Conservation (phyloP, 352 stramenopile species). For the Phytophthora litchii region DNA sequence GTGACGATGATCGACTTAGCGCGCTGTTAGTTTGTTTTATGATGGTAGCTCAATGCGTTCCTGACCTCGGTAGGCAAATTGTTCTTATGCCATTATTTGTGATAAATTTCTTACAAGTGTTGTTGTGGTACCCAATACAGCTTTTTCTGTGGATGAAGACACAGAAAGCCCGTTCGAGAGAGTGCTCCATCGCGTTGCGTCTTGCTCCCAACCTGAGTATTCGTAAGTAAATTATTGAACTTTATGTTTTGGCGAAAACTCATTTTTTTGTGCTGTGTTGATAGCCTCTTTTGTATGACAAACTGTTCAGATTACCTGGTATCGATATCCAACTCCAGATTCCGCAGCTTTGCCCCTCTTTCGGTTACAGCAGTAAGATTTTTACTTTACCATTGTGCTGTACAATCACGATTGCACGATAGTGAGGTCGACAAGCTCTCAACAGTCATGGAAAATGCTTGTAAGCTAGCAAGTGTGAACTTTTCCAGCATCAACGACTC, state of each 20-base stretch:
- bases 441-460: conserved; percentile 38
- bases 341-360: conserved; percentile 34
- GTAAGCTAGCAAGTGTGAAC: conserved; percentile 34
- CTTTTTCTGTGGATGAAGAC: conserved; percentile 14
- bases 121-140: conserved; percentile 9
- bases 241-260: not conserved
- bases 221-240: conserved; percentile 41
- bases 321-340: conserved; percentile 31
- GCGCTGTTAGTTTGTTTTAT: conserved; percentile 58
- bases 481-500: conserved; percentile 20
- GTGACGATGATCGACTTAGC: conserved; percentile 41
- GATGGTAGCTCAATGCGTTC: conserved; percentile 57
- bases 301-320: conserved; percentile 52
- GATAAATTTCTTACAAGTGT: not conserved
- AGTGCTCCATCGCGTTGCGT: conserved; percentile 40
- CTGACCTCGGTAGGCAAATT: conserved; percentile 45
- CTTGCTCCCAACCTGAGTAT: conserved; percentile 37
- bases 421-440: conserved; percentile 40
- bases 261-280: not conserved
- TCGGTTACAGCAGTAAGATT: conserved; percentile 42
- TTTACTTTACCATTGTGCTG: conserved; percentile 46
- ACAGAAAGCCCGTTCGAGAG: conserved; percentile 29
- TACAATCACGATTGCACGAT: conserved; percentile 38
- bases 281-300: conserved; percentile 43
- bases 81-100: not conserved